A percentile compares a stretch with the other conserved stretches of the same genome.
Evolutionary conservation across 495 filamentous ascomycete genomes (phyloP).

Genomic region (Penicillium odoratum): DNA sequence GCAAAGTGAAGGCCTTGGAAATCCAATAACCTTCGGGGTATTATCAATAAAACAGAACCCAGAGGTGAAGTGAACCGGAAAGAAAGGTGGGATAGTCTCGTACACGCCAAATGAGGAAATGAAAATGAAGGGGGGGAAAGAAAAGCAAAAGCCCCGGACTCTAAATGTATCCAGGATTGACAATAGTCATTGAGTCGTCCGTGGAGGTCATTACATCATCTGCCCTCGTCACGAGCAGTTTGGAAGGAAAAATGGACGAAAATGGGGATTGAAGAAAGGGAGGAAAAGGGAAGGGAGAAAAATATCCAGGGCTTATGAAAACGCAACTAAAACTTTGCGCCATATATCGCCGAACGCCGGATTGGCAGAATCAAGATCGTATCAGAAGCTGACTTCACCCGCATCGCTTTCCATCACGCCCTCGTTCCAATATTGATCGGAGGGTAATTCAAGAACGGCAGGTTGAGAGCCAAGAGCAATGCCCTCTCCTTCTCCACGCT

Average conservation of each 20-base stretch:
- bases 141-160: slow-evolving; percentile 12
- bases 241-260: slow-evolving; percentile 3
- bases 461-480: slow-evolving; percentile 36
- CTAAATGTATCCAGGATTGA: slow-evolving; percentile 40
- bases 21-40: slow-evolving; percentile 34
- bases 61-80: slow-evolving; percentile 28
- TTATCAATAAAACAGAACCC: slow-evolving; percentile 43
- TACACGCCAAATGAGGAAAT: slow-evolving; percentile 16
- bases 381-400: slow-evolving; percentile 49
- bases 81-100: slow-evolving; percentile 14
- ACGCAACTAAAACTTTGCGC: background rate
- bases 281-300: background rate
- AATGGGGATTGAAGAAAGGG: background rate
- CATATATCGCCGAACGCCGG: slow-evolving; percentile 23
- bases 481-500: slow-evolving; percentile 50
- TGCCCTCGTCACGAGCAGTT: slow-evolving; percentile 4
- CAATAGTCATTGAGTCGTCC: slow-evolving; percentile 26
- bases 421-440: slow-evolving; percentile 45
- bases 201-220: slow-evolving; percentile 26
- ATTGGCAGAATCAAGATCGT: slow-evolving; percentile 9
- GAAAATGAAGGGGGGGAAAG: slow-evolving; percentile 18
- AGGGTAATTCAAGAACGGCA: slow-evolving; percentile 27
- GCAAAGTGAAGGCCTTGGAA: slow-evolving; percentile 17
- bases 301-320: slow-evolving; percentile 8
- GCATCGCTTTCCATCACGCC: slow-evolving; percentile 45